These are phyloP conservation scores for Athelia sp. DNA, from an alignment of 1,284 basidiomycete genomes.

Conservation along the genomic window DNA sequence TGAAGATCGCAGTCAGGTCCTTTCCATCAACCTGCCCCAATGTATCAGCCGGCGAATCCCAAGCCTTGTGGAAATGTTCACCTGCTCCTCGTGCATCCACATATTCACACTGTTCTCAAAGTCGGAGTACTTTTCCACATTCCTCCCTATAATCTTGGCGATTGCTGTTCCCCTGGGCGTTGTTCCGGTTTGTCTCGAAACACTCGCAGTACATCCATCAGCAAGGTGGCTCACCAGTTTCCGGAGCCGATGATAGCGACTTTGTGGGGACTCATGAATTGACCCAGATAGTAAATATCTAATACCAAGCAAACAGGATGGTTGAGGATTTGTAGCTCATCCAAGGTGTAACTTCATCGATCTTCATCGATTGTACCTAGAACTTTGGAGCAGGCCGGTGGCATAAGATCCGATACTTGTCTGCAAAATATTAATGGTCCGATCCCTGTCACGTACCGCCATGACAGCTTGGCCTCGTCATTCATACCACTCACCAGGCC, in stretches of 20 bases:
- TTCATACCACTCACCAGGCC: too few relatives aligned
- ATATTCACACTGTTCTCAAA: conserved; percentile 14
- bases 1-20: conserved; percentile 14
- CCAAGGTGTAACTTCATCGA: too few relatives aligned
- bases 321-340: too few relatives aligned
- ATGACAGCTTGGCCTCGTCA: too few relatives aligned
- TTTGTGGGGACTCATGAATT: conserved; percentile 8
- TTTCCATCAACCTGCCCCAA: conserved; percentile 9
- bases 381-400: too few relatives aligned
- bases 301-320: too few relatives aligned
- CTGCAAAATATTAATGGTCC: too few relatives aligned
- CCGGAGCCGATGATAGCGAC: conserved; percentile 14
- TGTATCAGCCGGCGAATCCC: background rate
- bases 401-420: too few relatives aligned
- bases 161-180: too few relatives aligned
- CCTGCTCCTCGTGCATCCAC: conserved; percentile 16
- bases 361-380: too few relatives aligned
- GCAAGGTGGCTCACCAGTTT: conserved; percentile 16
- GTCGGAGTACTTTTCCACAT: conserved; percentile 12
- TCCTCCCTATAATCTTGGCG: conserved; percentile 2
- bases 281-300: too few relatives aligned
- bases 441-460: too few relatives aligned
- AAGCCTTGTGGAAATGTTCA: background rate
- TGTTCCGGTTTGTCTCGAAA: conserved; percentile 4
- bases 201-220: conserved; percentile 9